These are phyloP conservation scores for Tolypocladium tundrense DNA, from an alignment of 2,329 filamentous ascomycete genomes.

Conservation along the genomic window DNA sequence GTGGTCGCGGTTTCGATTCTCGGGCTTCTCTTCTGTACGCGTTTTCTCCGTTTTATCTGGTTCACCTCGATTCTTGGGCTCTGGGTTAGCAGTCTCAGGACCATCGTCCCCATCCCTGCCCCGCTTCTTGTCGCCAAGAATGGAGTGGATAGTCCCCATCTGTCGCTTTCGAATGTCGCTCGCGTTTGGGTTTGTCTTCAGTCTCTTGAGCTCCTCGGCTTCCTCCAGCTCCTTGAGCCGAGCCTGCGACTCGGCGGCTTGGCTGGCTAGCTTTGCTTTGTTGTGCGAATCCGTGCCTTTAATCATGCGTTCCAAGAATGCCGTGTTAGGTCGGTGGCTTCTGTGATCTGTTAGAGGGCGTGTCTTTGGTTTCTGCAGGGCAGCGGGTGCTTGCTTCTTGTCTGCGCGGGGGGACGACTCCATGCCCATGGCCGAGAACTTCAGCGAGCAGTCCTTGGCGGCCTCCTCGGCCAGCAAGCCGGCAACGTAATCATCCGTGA, in stretches of 20 bases:
- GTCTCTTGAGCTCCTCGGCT: slow-evolving; percentile 32
- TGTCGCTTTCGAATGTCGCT: slow-evolving; percentile 46
- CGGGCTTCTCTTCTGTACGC: not conserved
- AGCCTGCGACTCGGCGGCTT: slow-evolving; percentile 66
- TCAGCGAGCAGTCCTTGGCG: slow-evolving; percentile 57
- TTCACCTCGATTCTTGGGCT: not conserved
- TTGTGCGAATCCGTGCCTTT: slow-evolving; percentile 85
- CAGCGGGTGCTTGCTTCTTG: slow-evolving; percentile 32
- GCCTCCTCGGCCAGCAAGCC: slow-evolving; percentile 68
- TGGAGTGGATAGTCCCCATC: slow-evolving; percentile 50
- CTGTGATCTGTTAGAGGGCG: not conserved
- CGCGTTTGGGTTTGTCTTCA: slow-evolving; percentile 33
- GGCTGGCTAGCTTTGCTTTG: slow-evolving; percentile 71
- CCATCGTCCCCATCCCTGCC: slow-evolving; percentile 13
- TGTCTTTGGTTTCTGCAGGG: not conserved
- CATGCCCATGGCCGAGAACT: slow-evolving; percentile 65
- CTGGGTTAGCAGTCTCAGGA: slow-evolving; percentile 1
- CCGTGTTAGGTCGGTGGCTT: slow-evolving; percentile 69
- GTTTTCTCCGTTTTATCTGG: not conserved
- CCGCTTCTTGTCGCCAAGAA: slow-evolving; percentile 36
- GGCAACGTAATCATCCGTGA: slow-evolving; percentile 72
- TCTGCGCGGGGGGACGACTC: slow-evolving; percentile 35
- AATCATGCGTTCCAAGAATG: slow-evolving; percentile 81
- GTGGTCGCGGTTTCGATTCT: not conserved
- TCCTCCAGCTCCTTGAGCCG: slow-evolving; percentile 54